phyloP scores from a whole-genome alignment of 2,329 filamentous ascomycete genomes.

The Epichloe gansuensis region DNA sequence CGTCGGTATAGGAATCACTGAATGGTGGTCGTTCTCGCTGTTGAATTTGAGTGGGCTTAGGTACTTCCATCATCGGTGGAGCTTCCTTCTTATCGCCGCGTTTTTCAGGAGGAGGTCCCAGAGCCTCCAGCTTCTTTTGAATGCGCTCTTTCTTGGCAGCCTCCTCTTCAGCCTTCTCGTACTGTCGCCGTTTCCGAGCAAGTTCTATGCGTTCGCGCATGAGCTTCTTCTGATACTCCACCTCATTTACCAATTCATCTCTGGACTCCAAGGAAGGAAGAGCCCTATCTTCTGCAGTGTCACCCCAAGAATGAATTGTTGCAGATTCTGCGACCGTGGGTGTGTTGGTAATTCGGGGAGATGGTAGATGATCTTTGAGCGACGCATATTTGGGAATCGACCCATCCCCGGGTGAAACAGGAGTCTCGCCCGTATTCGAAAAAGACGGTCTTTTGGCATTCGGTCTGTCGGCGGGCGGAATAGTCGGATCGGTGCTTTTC shows the following conservation, averaged over 20 bases:
- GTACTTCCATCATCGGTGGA: slow-evolving; percentile 27
- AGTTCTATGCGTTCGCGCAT: slow-evolving; percentile 61
- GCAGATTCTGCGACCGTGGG: slow-evolving; percentile 32
- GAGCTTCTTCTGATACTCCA: slow-evolving; percentile 53
- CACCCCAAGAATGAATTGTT: slow-evolving; percentile 22
- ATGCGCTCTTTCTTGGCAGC: slow-evolving; percentile 60
- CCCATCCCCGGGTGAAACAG: slow-evolving; percentile 28
- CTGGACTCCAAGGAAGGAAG: slow-evolving; percentile 17
- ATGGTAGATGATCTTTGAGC: slow-evolving; percentile 15
- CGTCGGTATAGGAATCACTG: slow-evolving; percentile 8
- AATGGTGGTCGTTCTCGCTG: slow-evolving; percentile 16
- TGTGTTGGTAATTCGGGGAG: slow-evolving; percentile 18
- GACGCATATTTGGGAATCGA: slow-evolving; percentile 9
- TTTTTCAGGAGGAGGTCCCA: slow-evolving; percentile 52
- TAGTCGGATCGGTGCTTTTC: slow-evolving; percentile 29
- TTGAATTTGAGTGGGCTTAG: slow-evolving; percentile 21
- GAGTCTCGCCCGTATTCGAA: slow-evolving; percentile 36
- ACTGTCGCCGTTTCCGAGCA: slow-evolving; percentile 53
- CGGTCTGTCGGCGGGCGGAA: slow-evolving; percentile 29
- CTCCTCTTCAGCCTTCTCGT: slow-evolving; percentile 59
- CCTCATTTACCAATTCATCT: slow-evolving; percentile 37
- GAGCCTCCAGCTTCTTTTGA: slow-evolving; percentile 55
- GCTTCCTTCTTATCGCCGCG: slow-evolving; percentile 42
- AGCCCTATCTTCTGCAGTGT: slow-evolving; percentile 18
- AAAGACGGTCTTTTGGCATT: slow-evolving; percentile 36